These are phyloP conservation scores for Neofusicoccum ribis DNA, from an alignment of 2,329 filamentous ascomycete species.

Conservation along the genomic window DNA sequence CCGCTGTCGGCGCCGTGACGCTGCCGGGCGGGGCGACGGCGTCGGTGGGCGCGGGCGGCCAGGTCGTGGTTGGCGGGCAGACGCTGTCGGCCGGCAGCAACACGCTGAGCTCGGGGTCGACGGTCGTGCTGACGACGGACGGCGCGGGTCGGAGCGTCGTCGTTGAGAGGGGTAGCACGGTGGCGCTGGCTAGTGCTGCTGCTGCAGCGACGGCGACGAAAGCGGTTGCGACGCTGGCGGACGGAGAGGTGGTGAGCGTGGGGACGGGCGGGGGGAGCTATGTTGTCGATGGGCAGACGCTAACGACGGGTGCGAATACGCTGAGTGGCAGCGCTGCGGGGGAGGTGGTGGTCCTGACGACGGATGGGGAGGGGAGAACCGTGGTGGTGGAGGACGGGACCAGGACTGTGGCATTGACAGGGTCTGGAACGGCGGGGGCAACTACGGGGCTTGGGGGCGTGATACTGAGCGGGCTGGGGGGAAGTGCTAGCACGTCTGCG, in stretches of 20 bases:
- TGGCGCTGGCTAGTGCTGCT: neutral
- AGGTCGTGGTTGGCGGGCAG: neutral
- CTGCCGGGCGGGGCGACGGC: neutral
- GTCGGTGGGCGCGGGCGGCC: neutral
- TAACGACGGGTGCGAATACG: neutral
- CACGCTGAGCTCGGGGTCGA: neutral
- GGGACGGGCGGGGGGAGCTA: neutral
- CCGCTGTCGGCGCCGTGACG: neutral
- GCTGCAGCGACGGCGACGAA: neutral
- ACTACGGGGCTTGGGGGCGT: neutral
- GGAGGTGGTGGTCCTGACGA: neutral
- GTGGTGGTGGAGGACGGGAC: neutral
- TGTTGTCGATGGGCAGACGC: neutral
- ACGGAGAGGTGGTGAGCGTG: neutral
- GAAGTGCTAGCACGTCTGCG: neutral
- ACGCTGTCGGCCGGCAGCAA: neutral
- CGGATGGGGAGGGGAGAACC: neutral
- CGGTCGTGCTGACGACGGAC: neutral
- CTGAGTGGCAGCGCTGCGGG: neutral
- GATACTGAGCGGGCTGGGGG: slow-evolving; percentile 1
- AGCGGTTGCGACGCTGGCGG: neutral
- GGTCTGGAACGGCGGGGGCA: neutral
- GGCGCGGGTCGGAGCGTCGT: neutral
- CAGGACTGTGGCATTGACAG: neutral
- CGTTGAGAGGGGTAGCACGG: neutral